Base-by-base conservation (phyloP, 257 asterid genomes). In the Sherardia arvensis region DNA sequence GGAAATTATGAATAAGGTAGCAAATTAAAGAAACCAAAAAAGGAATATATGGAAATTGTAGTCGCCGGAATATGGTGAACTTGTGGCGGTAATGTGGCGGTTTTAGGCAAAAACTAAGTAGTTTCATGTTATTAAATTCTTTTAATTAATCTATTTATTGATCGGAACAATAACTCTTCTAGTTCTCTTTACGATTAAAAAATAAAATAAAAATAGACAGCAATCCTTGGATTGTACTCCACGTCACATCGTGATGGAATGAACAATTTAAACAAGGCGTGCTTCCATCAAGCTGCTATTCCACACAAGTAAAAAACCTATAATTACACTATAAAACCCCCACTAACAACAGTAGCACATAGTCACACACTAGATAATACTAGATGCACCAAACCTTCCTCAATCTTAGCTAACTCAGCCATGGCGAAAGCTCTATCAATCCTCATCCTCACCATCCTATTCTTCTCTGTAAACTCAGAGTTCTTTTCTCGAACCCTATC, bases 401-500 rank as follows among this genome's bases (percentile, higher is more conserved):
- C 11, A 32, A 14, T 25, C 22, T 18, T 48, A 8, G n/a, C 26
- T 6, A 6, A 28, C 3, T 4, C 10, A 26, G 29, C 62, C 62
- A 58, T 58, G 63, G 63, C 63, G 0, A 5, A 26, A 55, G 29
- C 60, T 55, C n/a, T 15, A 17, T 5, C 27, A n/a, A 3, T 8
- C 17, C 8, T 58, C 45, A n/a, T n/a, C n/a, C 7, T 58, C 5
- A 5, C 59, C 8, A 26, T 67, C 55, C n/a, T n/a, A n/a, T 18
- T 48, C 55, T 29, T 28, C 77, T 29, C 32, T 11, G 10, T 25
- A n/a, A 6, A 64, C 12, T 69, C 77, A 20, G 72, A 76, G n/a
- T 48, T 71, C 43, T 78, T 81, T 36, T 65, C 77, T 21, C 61
- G 70, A 74, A 69, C 54, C 4, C 45, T 82, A 25, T 54, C 80